Base-by-base conservation (phyloP, 1,284 basidiomycete genomes). In the Dichomitus squalens region DNA sequence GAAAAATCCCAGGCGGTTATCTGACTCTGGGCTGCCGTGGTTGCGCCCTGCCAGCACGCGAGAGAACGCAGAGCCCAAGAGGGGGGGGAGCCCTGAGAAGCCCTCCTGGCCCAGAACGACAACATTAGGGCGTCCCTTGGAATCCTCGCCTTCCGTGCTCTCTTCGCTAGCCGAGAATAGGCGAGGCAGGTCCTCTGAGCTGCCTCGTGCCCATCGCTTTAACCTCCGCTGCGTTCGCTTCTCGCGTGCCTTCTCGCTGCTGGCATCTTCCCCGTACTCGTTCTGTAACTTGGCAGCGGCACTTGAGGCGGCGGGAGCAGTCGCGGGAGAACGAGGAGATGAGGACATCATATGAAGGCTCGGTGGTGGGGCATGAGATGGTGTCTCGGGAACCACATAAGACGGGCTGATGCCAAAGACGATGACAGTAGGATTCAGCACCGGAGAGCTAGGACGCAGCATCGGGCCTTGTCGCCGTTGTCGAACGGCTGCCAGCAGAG, bases 341-440 rank as follows among this genome's bases (percentile, higher is more conserved):
- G 49, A 56, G 53, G 29, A 60, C 31, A 47, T 73, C 74, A 34
- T 69, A 23, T 39, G 75, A 27, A 66, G 47, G 50, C 69, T 72
- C 14, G 75, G 64, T 12, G 69, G 64, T 6, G 73, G 66, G 6
- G 61, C 53, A 33, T 53, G 53, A 16, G 58, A 34, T 7, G 55
- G 55, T 0, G 72, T 64, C 8, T 72, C 57, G 1, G 81, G 75
- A 20, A 82, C 78, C 12, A 84, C 74, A 14, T 94, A 73, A 1
- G 90, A 77, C 11, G 93, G 93, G 0, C 90, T 87, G 64, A 92
- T 85, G 20, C 92, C 92, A 66, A 95, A 89, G 5, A 96, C 78
- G 43, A 95, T 90, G 3, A 87, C 85, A 62, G 88, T 90, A 1
- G 92, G 90, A 68, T 83, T 85, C 27, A 73, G 64, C 7, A 88